phyloP scores from a whole-genome alignment of 208 protist species.

The Trypanosoma rangeli region DNA sequence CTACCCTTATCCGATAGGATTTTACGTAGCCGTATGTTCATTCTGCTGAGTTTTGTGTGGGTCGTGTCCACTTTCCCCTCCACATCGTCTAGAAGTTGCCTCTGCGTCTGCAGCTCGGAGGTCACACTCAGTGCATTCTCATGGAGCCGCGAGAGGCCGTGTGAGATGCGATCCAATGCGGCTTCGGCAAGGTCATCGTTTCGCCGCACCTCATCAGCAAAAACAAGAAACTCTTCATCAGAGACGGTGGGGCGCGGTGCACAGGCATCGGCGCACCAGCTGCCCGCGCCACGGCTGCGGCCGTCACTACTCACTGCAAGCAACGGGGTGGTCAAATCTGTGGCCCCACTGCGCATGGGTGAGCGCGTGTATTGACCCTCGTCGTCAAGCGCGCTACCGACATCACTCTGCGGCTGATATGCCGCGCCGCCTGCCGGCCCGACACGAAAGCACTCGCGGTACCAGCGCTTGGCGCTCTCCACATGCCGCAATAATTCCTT shows the following conservation, averaged over 20 bases:
- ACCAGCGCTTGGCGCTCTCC: slow-evolving; percentile 47
- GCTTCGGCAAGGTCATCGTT: slow-evolving; percentile 20
- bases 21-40: slow-evolving; percentile 20
- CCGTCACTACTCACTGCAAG: slow-evolving; percentile 6
- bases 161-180: slow-evolving; percentile 18
- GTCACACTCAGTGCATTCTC: slow-evolving; percentile 19
- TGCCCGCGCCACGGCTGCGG: not conserved
- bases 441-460: slow-evolving; percentile 44
- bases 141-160: slow-evolving; percentile 18
- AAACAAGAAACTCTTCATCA: slow-evolving; percentile 19
- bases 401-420: not conserved
- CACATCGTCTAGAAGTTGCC: slow-evolving; percentile 9
- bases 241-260: not conserved
- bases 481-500: slow-evolving; percentile 36
- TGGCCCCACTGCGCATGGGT: not conserved
- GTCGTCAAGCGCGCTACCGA: no score
- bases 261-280: not conserved
- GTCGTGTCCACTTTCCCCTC: slow-evolving; percentile 18
- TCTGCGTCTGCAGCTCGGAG: slow-evolving; percentile 15
- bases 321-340: not conserved
- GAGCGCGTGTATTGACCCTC: not conserved
- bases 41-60: not conserved
- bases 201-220: slow-evolving; percentile 8
- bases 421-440: slow-evolving; percentile 9
- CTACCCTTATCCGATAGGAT: slow-evolving; percentile 7